These are phyloP conservation scores for Ephemerocybe angulata DNA, from an alignment of 768 basidiomycete species.

Conservation along the genomic window DNA sequence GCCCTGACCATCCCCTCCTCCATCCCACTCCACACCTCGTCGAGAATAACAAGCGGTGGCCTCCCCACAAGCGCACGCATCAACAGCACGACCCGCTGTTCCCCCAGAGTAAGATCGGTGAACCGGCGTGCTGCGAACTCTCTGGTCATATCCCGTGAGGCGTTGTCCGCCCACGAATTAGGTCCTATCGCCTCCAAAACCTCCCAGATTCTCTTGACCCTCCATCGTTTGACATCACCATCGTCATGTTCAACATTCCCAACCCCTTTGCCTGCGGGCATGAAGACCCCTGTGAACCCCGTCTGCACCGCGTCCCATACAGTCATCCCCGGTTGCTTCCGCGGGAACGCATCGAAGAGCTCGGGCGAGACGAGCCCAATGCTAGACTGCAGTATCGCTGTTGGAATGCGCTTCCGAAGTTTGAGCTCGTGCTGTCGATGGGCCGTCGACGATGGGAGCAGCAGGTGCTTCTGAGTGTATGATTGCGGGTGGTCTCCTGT, in stretches of 20 bases:
- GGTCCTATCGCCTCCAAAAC: slow-evolving; percentile 69
- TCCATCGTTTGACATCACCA: slow-evolving; percentile 27
- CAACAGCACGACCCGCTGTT: slow-evolving; percentile 78
- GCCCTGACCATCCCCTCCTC: not conserved
- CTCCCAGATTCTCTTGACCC: slow-evolving; percentile 39
- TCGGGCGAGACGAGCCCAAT: slow-evolving; percentile 89
- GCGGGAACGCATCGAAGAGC: slow-evolving; percentile 85
- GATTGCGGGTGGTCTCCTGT: slow-evolving; percentile 97
- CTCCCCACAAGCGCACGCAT: slow-evolving; percentile 80
- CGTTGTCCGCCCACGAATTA: slow-evolving; percentile 37
- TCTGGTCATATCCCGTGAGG: not conserved
- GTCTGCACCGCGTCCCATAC: slow-evolving; percentile 83
- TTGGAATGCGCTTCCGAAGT: slow-evolving; percentile 64
- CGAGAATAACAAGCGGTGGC: slow-evolving; percentile 75
- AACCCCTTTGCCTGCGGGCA: slow-evolving; percentile 49
- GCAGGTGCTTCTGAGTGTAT: slow-evolving; percentile 60
- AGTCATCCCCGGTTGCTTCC: slow-evolving; percentile 53
- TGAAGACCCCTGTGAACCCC: slow-evolving; percentile 85
- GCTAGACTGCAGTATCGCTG: slow-evolving; percentile 56
- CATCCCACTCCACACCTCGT: slow-evolving; percentile 67
- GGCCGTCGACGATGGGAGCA: slow-evolving; percentile 49
- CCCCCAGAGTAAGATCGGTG: slow-evolving; percentile 60
- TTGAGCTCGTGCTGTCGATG: slow-evolving; percentile 25
- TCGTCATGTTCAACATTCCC: slow-evolving; percentile 35
- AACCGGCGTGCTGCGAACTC: slow-evolving; percentile 53